These are phyloP conservation scores for Heliamphora pulchella DNA, from an alignment of 179 eudicot species.

Conservation along the genomic window DNA sequence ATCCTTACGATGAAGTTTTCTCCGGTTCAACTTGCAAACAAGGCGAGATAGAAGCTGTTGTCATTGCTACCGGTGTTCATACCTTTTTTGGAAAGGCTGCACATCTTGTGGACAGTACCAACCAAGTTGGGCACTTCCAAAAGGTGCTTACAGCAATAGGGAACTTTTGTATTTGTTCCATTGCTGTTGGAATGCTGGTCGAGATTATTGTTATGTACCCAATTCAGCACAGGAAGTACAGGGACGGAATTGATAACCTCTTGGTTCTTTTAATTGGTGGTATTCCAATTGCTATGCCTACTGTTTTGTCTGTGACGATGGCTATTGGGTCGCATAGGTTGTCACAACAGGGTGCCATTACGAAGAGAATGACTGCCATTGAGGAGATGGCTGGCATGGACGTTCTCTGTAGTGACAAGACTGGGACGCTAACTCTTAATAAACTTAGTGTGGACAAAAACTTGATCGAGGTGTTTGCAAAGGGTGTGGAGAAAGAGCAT, in stretches of 20 bases:
- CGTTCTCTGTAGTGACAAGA: constrained; percentile 89
- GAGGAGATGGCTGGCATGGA: constrained; percentile 99
- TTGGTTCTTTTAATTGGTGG: constrained; percentile 89
- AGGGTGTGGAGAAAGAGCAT: constrained; percentile 71
- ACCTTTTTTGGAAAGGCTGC: constrained; percentile 97
- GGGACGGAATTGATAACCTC: constrained; percentile 81
- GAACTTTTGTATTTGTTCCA: constrained; percentile 91
- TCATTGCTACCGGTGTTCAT: constrained; percentile 54
- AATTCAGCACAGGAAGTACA: constrained; percentile 65
- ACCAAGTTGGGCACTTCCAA: constrained; percentile 92
- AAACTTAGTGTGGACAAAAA: constrained; percentile 63
- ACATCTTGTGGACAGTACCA: constrained; percentile 91
- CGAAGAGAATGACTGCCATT: constrained; percentile 95
- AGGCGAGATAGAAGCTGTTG: constrained; percentile 61
- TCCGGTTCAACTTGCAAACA: constrained; percentile 96
- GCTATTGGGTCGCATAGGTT: constrained; percentile 93
- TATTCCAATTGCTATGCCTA: constrained; percentile 67
- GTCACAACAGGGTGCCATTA: constrained; percentile 89
- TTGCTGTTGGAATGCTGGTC: constrained; percentile 75
- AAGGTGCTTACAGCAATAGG: constrained; percentile 82
- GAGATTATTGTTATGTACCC: constrained; percentile 89
- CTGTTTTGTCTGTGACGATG: constrained; percentile 54
- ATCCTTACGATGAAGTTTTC: constrained; percentile 67
- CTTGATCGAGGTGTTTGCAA: constrained; percentile 63
- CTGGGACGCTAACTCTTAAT: constrained; percentile 82